phyloP scores from a whole-genome alignment of 2,329 filamentous ascomycete species.

The Scolecobasidium constrictum region DNA sequence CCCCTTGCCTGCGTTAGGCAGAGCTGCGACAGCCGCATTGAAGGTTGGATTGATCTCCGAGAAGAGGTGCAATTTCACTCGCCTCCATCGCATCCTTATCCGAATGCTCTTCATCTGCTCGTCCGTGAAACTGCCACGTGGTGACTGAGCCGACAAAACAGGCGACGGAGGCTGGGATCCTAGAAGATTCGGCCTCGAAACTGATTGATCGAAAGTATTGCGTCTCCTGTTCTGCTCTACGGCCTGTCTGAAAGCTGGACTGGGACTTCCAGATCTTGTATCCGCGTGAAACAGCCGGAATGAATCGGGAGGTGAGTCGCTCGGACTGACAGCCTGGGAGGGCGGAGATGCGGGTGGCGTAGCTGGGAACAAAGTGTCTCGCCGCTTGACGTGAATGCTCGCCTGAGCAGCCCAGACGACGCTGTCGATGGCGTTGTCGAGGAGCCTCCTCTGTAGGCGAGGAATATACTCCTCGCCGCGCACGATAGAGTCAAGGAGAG shows the following conservation, averaged over 20 bases:
- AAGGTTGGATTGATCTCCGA: constrained; percentile 9
- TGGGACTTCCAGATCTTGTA: background rate
- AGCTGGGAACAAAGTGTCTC: constrained; percentile 1
- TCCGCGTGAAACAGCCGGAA: background rate
- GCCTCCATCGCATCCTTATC: constrained; percentile 7
- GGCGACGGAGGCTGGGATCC: background rate
- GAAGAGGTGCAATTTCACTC: constrained; percentile 8
- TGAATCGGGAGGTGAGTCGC: background rate
- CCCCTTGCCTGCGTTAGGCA: background rate
- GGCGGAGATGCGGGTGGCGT: background rate
- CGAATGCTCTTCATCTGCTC: background rate
- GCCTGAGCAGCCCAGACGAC: constrained; percentile 5
- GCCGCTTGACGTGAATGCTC: constrained; percentile 5
- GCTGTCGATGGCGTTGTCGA: constrained; percentile 4
- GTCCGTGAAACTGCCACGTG: background rate
- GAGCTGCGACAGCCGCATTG: constrained; percentile 5
- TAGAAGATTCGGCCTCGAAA: background rate
- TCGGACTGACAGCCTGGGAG: background rate
- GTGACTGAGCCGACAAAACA: background rate
- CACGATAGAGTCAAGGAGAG: constrained; percentile 11
- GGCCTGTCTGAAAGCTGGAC: background rate
- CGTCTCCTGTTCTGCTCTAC: constrained; percentile 8
- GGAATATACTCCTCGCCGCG: constrained; percentile 3
- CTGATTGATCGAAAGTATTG: constrained; percentile 5
- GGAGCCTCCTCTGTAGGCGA: constrained; percentile 1